Conservation (phyloP, 2,329 filamentous ascomycete species). For the Aspergillus vadensis region DNA sequence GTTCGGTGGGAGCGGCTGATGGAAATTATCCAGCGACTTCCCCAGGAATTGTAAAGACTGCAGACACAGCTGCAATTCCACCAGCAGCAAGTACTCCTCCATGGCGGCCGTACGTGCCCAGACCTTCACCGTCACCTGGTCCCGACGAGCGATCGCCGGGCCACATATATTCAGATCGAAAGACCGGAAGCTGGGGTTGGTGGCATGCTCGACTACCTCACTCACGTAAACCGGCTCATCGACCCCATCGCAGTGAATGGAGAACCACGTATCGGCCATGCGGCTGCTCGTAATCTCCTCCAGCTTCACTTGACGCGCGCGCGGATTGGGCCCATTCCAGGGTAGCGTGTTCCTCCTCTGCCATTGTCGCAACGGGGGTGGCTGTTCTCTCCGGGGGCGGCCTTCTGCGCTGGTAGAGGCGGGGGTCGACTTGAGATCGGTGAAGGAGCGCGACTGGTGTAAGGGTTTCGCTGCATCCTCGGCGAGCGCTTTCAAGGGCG, state of each 20-base stretch:
- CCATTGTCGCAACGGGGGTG: slow-evolving; percentile 21
- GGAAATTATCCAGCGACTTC: slow-evolving; percentile 62
- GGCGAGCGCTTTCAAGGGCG: slow-evolving; percentile 66
- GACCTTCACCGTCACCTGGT: slow-evolving; percentile 67
- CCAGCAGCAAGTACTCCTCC: slow-evolving; percentile 62
- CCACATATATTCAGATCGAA: slow-evolving; percentile 72
- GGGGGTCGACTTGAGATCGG: slow-evolving; percentile 48
- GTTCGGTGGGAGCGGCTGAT: slow-evolving; percentile 76
- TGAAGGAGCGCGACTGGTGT: slow-evolving; percentile 62
- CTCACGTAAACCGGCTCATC: slow-evolving; percentile 85
- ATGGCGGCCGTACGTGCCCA: slow-evolving; percentile 67
- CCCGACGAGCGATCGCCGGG: slow-evolving; percentile 65
- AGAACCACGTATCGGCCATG: slow-evolving; percentile 88
- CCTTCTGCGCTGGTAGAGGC: slow-evolving; percentile 6
- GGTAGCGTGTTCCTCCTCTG: slow-evolving; percentile 63
- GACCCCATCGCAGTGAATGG: slow-evolving; percentile 68
- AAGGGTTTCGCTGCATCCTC: slow-evolving; percentile 52
- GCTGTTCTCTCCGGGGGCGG: slow-evolving; percentile 20
- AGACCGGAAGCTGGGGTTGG: slow-evolving; percentile 86
- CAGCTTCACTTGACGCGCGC: slow-evolving; percentile 70
- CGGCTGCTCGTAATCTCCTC: slow-evolving; percentile 70
- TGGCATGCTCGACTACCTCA: slow-evolving; percentile 75
- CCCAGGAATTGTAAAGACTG: slow-evolving; percentile 77
- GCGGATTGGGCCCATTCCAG: slow-evolving; percentile 62
- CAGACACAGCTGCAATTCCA: slow-evolving; percentile 73